Evolutionary conservation across 805 yeast genomes (phyloP).

Genomic region (Monosporozyma servazzii): DNA sequence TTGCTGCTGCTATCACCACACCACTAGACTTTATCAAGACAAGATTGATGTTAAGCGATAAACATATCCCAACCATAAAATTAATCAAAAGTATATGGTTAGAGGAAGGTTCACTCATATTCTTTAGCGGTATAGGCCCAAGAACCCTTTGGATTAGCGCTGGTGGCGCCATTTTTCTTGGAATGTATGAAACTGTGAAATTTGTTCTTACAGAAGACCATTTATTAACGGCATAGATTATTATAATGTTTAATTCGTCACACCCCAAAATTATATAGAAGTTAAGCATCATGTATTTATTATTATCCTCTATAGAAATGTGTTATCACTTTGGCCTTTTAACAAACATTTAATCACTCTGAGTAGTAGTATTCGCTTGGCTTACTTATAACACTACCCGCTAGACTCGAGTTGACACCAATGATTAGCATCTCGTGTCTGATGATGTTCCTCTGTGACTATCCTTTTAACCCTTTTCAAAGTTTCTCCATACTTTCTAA

Average conservation of each 20-base stretch:
- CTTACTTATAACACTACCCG: no score
- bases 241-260: neutral
- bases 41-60: slow-evolving; percentile 67
- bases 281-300: neutral
- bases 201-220: neutral
- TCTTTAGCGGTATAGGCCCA: slow-evolving; percentile 84
- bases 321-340: neutral
- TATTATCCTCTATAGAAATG: neutral
- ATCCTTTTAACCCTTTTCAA: neutral
- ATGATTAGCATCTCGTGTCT: neutral
- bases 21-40: slow-evolving; percentile 76
- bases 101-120: slow-evolving; percentile 69
- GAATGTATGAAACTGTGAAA: slow-evolving; percentile 61
- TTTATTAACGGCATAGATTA: neutral
- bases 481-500: neutral
- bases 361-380: no score
- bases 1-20: slow-evolving; percentile 74
- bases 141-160: slow-evolving; percentile 96
- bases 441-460: neutral
- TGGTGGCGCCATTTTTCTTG: slow-evolving; percentile 96
- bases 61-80: slow-evolving; percentile 36
- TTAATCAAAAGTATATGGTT: slow-evolving; percentile 45
- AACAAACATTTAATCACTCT: neutral
- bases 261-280: neutral
- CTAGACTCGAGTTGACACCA: no score